Conservation (phyloP, 2,329 filamentous ascomycete genomes). For the Fusarium sacchari region DNA sequence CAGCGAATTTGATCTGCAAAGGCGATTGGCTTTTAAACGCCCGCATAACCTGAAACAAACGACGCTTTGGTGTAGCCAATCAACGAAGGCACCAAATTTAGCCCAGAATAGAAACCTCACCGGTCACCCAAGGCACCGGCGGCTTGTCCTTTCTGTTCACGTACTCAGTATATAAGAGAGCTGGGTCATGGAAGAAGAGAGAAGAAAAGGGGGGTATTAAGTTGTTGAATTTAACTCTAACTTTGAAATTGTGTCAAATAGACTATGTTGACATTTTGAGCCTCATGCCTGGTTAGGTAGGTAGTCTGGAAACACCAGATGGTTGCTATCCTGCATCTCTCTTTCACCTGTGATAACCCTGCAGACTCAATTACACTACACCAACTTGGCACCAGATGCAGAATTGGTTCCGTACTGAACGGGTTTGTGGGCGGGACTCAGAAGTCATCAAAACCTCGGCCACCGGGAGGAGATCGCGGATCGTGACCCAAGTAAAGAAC, state of each 20-base stretch:
- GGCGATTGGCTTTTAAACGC: conserved; percentile 45
- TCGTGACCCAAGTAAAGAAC: conserved; percentile 1
- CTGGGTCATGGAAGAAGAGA: not conserved
- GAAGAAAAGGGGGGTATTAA: not conserved
- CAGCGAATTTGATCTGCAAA: not conserved
- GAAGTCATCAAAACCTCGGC: conserved; percentile 20
- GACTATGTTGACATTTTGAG: not conserved
- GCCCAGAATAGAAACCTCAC: conserved; percentile 43
- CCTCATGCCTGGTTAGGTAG: not conserved
- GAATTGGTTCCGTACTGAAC: conserved; percentile 34
- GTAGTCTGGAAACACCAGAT: not conserved
- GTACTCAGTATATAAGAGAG: conserved; percentile 1
- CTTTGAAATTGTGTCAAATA: not conserved
- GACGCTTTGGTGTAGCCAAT: conserved; percentile 43
- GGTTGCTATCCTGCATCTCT: conserved; percentile 22
- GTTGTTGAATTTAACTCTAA: not conserved
- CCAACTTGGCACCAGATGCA: conserved; percentile 25
- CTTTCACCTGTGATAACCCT: conserved; percentile 37
- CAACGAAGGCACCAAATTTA: conserved; percentile 17
- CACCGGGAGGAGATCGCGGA: conserved; percentile 19
- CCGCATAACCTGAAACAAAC: conserved; percentile 52
- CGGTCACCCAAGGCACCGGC: not conserved
- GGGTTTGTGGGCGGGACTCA: conserved; percentile 13
- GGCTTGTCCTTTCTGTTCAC: conserved; percentile 1
- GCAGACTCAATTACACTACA: conserved; percentile 36